Evolutionary conservation across 805 yeast species (phyloP).

Genomic region (Metschnikowia baotianmanensis): DNA sequence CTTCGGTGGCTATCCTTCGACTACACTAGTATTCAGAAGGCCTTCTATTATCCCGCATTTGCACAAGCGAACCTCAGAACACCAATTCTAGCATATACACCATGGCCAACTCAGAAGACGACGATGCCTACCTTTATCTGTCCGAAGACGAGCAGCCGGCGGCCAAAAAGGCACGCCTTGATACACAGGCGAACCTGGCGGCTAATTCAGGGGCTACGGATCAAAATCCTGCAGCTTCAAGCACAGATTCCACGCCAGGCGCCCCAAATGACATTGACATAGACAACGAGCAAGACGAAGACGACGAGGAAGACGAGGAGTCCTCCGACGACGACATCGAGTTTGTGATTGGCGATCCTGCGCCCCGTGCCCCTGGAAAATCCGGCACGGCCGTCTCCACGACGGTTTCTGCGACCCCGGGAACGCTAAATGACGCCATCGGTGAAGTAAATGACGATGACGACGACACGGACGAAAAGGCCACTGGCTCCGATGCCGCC

Average conservation of each 20-base stretch:
- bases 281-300: background rate
- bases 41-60: too few species aligned
- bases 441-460: constrained; percentile 31
- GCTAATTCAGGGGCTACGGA: background rate
- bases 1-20: too few species aligned
- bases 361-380: constrained; percentile 16
- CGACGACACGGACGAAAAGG: constrained; percentile 15
- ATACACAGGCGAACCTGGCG: background rate
- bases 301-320: constrained; percentile 40
- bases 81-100: background rate
- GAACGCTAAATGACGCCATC: constrained; percentile 29
- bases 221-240: background rate
- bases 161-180: constrained; percentile 13
- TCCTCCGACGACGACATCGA: constrained; percentile 71
- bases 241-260: background rate
- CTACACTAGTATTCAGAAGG: too few species aligned
- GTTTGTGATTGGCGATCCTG: constrained; percentile 60
- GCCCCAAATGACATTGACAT: background rate
- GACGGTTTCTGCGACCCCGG: constrained; percentile 25
- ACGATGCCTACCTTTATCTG: constrained; percentile 67
- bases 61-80: too few species aligned
- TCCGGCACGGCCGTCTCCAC: too few species aligned
- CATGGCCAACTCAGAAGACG: constrained; percentile 47
- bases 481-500: background rate
- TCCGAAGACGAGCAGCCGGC: constrained; percentile 35